Conservation (phyloP, 345 rosid genomes). For the Fremontodendron californicum region DNA sequence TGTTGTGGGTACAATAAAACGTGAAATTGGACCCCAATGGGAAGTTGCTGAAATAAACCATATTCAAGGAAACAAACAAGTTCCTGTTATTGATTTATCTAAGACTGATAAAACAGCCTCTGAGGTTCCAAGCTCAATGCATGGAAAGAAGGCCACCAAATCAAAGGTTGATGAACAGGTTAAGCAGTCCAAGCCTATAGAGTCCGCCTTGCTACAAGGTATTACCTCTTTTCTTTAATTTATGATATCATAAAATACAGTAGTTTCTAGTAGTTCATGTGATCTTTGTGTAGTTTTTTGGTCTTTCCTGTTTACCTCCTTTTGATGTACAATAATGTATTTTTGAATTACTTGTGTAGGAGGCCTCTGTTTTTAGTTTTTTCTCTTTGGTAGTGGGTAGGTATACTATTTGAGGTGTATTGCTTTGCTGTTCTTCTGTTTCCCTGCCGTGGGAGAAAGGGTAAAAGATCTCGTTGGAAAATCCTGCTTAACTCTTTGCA, state of each 20-base stretch:
- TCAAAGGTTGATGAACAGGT: slow-evolving; percentile 28
- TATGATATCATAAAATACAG: not conserved
- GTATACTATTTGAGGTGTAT: not conserved
- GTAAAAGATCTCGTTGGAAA: not conserved
- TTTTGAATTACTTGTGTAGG: not conserved
- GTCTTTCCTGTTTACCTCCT: not conserved
- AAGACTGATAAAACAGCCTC: slow-evolving; percentile 21
- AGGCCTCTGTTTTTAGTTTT: not conserved
- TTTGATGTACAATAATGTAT: not conserved
- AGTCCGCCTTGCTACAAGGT: slow-evolving; percentile 44
- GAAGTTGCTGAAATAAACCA: slow-evolving; percentile 35
- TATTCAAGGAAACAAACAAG: slow-evolving; percentile 27
- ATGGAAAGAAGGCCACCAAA: slow-evolving; percentile 19
- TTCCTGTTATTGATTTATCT: not conserved
- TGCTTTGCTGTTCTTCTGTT: not conserved
- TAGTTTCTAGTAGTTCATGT: not conserved
- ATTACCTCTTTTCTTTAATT: not conserved
- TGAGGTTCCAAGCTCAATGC: slow-evolving; percentile 1
- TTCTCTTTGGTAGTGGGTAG: not conserved
- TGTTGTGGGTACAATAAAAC: slow-evolving; percentile 25
- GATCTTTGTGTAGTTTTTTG: not conserved
- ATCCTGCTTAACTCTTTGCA: not conserved
- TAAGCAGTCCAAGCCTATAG: slow-evolving; percentile 30
- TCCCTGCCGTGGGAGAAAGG: not conserved
- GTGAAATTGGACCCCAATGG: slow-evolving; percentile 26